These are phyloP conservation scores for Globisporangium iwayamae DNA, from an alignment of 352 stramenopile genomes.

Conservation along the genomic window DNA sequence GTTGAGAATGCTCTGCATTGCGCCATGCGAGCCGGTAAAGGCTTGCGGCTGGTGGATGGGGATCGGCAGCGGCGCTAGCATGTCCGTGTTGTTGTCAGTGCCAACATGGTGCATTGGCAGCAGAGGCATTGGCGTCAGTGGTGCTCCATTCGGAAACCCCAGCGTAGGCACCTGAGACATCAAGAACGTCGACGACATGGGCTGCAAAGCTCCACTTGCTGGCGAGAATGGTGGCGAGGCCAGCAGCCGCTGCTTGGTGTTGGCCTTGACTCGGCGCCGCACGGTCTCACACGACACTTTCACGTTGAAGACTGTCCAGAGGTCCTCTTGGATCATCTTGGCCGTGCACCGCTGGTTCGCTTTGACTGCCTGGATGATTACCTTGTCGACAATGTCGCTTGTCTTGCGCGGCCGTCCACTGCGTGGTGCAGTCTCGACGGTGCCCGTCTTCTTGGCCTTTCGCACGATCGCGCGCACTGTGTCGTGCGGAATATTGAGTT, in stretches of 20 bases:
- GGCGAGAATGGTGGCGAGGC: neutral
- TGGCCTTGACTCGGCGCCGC: constrained; percentile 47
- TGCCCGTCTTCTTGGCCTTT: constrained; percentile 60
- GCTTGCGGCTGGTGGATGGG: neutral
- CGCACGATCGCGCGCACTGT: constrained; percentile 62
- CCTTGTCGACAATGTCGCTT: constrained; percentile 54
- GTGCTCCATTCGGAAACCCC: neutral
- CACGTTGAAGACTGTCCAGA: constrained; percentile 49
- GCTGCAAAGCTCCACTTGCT: neutral
- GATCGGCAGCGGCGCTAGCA: neutral
- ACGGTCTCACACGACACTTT: constrained; percentile 64
- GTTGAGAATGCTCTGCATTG: constrained; percentile 12
- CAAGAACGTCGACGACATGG: neutral
- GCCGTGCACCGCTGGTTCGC: constrained; percentile 49
- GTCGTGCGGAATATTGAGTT: constrained; percentile 53
- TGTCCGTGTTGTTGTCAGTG: neutral
- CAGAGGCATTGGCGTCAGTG: neutral
- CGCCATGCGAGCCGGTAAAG: neutral
- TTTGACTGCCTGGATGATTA: constrained; percentile 62
- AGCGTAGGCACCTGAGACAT: neutral
- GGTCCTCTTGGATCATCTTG: constrained; percentile 60
- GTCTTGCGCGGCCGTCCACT: constrained; percentile 69
- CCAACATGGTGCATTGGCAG: neutral
- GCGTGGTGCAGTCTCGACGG: constrained; percentile 42
- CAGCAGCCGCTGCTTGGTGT: constrained; percentile 36